Evolutionary conservation across 805 yeast genomes (phyloP), one percentile per base, ranked within the genome.

Genomic region (Sugiyamaella americana): DNA sequence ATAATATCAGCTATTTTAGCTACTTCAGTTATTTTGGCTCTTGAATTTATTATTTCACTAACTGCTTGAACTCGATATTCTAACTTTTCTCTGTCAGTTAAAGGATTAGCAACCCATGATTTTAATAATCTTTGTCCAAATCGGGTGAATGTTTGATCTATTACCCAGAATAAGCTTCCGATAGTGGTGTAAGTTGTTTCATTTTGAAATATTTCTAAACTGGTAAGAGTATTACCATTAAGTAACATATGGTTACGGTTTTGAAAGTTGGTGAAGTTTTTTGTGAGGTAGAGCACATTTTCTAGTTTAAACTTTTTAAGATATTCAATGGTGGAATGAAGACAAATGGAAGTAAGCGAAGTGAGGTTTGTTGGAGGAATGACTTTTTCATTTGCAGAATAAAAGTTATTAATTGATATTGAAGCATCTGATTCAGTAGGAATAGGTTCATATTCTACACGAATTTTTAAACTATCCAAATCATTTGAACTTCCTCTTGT

Each of bases 121-220:
- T 72, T 70, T 11, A 93, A 61, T 49, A 78, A 56, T 45, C 96
- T 65, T 39, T 71, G 74, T 0, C 98, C 98, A 62, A 82, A 83
- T 23, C 74, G 70, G 0, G 98, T 86, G 29, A 78, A 66, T 0
- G 98, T 86, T 53, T 84, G 88, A 60, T 91, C 84, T 50, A 93
- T 55, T 2, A 87, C 68, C 88, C 94, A 86, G 13, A 85, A 61
- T 11, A 91, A 65, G 0, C 96, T 79, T 0, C 97, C 98, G 26
- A 71, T 65, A 5, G 68, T 69, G 3, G 71, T 66, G 10, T 66
- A 61, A 51, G 79, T 79, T 0, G 93, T 79, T 2, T 72, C 65
- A 56, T 86, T 86, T 18, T 69, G 67, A 57, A 85, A 87, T 1
- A 93, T 74, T 58, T 93, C 97, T 18, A 93, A 66, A 37, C 84